Evolutionary conservation across 306 rosid genomes (phyloP).

Genomic region (Heteromeles arbutifolia): DNA sequence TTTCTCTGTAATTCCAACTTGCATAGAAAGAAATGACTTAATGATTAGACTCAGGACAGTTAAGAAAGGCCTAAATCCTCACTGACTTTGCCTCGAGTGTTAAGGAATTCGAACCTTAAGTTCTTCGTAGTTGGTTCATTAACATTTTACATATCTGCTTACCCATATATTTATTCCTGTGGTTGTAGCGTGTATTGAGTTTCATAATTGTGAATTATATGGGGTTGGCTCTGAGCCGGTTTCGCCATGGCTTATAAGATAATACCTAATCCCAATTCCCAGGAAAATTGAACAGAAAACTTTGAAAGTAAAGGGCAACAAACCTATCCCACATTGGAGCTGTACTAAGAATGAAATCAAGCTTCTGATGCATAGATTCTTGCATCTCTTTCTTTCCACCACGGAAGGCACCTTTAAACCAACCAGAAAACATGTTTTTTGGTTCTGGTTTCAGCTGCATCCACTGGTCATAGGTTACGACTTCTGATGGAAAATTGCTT

Average conservation of each 20-base stretch:
- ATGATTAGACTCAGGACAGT: neutral
- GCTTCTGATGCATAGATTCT: conserved; percentile 56
- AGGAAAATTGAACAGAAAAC: conserved; percentile 2
- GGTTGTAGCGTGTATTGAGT: neutral
- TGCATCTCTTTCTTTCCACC: conserved; percentile 63
- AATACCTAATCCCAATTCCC: neutral
- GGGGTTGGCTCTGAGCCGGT: neutral
- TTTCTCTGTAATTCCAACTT: neutral
- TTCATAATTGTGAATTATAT: neutral
- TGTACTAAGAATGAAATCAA: conserved; percentile 58
- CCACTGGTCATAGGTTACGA: conserved; percentile 70
- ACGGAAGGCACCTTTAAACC: conserved; percentile 63
- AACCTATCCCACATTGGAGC: conserved; percentile 99
- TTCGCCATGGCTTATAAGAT: neutral
- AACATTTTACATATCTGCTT: too few relatives aligned
- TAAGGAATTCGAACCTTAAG: neutral
- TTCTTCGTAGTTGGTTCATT: neutral
- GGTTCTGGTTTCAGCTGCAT: conserved; percentile 56
- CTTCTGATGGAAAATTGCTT: conserved; percentile 62
- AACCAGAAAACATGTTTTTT: conserved; percentile 48
- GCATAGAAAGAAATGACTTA: neutral
- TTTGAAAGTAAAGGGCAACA: conserved; percentile 20
- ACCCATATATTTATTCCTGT: neutral
- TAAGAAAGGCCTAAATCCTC: neutral
- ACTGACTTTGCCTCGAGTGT: neutral